Conservation (phyloP, 495 filamentous ascomycete genomes). For the Annulohypoxylon nitens region DNA sequence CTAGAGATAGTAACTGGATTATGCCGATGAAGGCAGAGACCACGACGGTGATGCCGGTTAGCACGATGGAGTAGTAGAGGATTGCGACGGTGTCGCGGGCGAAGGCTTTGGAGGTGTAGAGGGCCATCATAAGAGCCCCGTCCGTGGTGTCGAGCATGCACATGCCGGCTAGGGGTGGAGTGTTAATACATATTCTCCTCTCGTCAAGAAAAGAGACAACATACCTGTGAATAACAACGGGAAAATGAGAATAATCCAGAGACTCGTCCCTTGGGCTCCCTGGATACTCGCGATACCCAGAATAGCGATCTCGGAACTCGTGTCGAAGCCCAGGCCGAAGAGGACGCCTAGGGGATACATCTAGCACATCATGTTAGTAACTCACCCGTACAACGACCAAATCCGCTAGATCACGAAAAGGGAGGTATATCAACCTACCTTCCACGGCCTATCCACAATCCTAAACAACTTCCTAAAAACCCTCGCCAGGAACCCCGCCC, state of each 20-base stretch:
- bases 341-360: slow-evolving; percentile 93
- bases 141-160: slow-evolving; percentile 91
- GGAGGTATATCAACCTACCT: slow-evolving; percentile 52
- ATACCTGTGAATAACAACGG: slow-evolving; percentile 89
- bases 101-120: slow-evolving; percentile 84
- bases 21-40: slow-evolving; percentile 88
- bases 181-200: neutral
- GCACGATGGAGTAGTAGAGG: slow-evolving; percentile 92
- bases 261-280: slow-evolving; percentile 83
- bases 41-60: slow-evolving; percentile 87
- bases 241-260: slow-evolving; percentile 96
- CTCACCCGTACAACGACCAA: neutral
- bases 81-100: slow-evolving; percentile 86
- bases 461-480: slow-evolving; percentile 83
- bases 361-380: slow-evolving; percentile 23
- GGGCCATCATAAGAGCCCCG: slow-evolving; percentile 92
- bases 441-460: slow-evolving; percentile 92
- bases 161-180: slow-evolving; percentile 75
- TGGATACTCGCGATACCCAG: slow-evolving; percentile 90
- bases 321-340: slow-evolving; percentile 97
- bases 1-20: slow-evolving; percentile 84
- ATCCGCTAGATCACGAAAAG: neutral
- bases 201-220: slow-evolving; percentile 17
- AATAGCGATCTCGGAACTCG: slow-evolving; percentile 92
- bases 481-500: slow-evolving; percentile 78